Conservation (phyloP, 2,329 filamentous ascomycete genomes). For the Domatiomyces globalis region DNA sequence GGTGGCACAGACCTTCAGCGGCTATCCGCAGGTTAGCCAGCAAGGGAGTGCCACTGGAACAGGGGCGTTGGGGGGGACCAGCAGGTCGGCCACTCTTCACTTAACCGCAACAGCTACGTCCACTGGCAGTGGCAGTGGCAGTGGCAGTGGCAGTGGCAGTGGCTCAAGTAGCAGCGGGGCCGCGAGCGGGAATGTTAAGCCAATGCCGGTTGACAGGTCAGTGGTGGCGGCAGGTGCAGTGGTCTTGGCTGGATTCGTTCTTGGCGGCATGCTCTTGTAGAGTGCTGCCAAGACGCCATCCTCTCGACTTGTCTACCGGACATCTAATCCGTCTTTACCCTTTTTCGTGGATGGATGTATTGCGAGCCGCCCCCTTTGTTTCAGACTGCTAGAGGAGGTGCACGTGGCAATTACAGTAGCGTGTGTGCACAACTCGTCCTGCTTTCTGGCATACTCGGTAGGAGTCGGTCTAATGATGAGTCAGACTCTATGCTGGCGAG, state of each 20-base stretch:
- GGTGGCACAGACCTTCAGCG: conserved; percentile 20
- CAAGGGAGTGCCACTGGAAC: conserved; percentile 7
- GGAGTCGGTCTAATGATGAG: too few species aligned
- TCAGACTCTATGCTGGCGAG: too few species aligned
- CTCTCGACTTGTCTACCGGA: too few species aligned
- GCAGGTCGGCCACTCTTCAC: conserved; percentile 13
- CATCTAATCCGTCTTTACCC: too few species aligned
- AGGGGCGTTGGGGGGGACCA: conserved; percentile 4
- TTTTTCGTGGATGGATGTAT: background rate
- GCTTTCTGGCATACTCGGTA: too few species aligned
- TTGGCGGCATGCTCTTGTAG: conserved; percentile 11
- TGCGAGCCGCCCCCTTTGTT: too few species aligned
- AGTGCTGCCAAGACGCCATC: background rate
- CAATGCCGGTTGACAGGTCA: conserved; percentile 3
- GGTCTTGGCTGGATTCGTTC: conserved; percentile 6
- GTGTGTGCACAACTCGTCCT: too few species aligned
- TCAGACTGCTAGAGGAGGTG: too few species aligned
- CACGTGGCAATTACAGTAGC: too few species aligned
- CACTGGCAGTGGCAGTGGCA: background rate
- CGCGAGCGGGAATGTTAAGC: conserved; percentile 7
- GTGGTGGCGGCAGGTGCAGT: conserved; percentile 3
- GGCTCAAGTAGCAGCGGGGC: conserved; percentile 4
- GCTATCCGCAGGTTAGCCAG: conserved; percentile 10
- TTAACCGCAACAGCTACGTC: conserved; percentile 5
- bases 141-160: conserved; percentile 1